Conservation (phyloP, 768 basidiomycete genomes). For the Ephemerocybe angulata region DNA sequence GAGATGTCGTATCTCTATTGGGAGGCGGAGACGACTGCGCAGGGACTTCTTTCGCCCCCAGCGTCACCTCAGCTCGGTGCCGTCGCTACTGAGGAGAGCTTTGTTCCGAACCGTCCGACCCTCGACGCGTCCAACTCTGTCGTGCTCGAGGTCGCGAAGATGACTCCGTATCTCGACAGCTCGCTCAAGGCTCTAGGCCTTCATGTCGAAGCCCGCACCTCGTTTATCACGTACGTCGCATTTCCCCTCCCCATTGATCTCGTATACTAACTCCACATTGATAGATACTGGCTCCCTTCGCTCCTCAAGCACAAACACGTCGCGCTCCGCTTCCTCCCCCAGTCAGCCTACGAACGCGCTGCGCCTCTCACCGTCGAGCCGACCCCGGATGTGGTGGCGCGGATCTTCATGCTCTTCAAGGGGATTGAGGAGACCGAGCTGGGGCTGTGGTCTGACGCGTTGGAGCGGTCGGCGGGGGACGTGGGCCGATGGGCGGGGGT, state of each 20-base stretch:
- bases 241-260: not conserved
- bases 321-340: constrained; percentile 44
- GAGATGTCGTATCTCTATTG: constrained; percentile 36
- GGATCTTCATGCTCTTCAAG: constrained; percentile 47
- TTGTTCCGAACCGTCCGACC: constrained; percentile 2
- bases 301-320: constrained; percentile 36
- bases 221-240: constrained; percentile 42
- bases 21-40: constrained; percentile 26
- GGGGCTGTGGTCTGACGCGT: constrained; percentile 25
- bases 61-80: not conserved
- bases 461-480: constrained; percentile 15
- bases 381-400: constrained; percentile 38
- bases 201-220: constrained; percentile 40
- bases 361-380: constrained; percentile 37
- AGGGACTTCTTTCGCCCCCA: not conserved
- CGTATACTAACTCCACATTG: not conserved
- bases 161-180: constrained; percentile 36
- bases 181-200: constrained; percentile 30
- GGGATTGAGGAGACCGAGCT: constrained; percentile 27
- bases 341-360: constrained; percentile 37
- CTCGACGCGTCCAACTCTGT: constrained; percentile 25
- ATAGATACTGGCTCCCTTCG: constrained; percentile 42
- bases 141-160: constrained; percentile 23
- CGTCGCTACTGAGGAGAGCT: not conserved
- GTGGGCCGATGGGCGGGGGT: constrained; percentile 28